These are phyloP conservation scores for Claviceps quebecensis DNA, from an alignment of 2,329 filamentous ascomycete genomes.

Conservation along the genomic window DNA sequence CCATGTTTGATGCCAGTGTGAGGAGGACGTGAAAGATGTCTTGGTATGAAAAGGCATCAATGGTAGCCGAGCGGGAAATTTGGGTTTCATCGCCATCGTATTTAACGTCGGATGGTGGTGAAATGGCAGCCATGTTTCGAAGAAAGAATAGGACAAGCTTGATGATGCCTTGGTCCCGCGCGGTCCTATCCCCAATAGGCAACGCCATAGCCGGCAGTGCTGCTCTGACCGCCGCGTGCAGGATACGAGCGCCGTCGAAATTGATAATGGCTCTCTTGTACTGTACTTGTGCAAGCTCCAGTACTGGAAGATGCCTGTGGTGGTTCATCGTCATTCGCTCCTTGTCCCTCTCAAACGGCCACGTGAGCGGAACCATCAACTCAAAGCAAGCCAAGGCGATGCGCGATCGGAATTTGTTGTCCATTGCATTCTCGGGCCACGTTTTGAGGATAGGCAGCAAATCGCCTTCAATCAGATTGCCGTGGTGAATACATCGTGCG, in stretches of 20 bases:
- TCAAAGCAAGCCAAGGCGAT: slow-evolving; percentile 79
- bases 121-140: slow-evolving; percentile 76
- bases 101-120: slow-evolving; percentile 55
- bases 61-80: slow-evolving; percentile 72
- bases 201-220: slow-evolving; percentile 78
- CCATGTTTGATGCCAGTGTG: slow-evolving; percentile 82
- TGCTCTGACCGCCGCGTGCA: slow-evolving; percentile 68
- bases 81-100: slow-evolving; percentile 83
- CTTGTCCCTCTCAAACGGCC: slow-evolving; percentile 72
- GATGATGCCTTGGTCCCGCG: slow-evolving; percentile 81
- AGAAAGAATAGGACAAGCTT: slow-evolving; percentile 81
- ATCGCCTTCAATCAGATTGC: slow-evolving; percentile 83
- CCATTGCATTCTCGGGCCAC: slow-evolving; percentile 60
- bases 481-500: slow-evolving; percentile 78
- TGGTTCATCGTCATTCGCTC: slow-evolving; percentile 84
- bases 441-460: slow-evolving; percentile 75
- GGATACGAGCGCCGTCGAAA: slow-evolving; percentile 60
- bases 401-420: slow-evolving; percentile 63
- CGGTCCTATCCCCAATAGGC: slow-evolving; percentile 57
- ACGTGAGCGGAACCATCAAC: slow-evolving; percentile 81
- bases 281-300: slow-evolving; percentile 72
- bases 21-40: slow-evolving; percentile 78
- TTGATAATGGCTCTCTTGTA: slow-evolving; percentile 88
- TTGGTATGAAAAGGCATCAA: slow-evolving; percentile 80
- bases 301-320: slow-evolving; percentile 76